phyloP scores from a whole-genome alignment of 768 basidiomycete species.

The Suillus spraguei region DNA sequence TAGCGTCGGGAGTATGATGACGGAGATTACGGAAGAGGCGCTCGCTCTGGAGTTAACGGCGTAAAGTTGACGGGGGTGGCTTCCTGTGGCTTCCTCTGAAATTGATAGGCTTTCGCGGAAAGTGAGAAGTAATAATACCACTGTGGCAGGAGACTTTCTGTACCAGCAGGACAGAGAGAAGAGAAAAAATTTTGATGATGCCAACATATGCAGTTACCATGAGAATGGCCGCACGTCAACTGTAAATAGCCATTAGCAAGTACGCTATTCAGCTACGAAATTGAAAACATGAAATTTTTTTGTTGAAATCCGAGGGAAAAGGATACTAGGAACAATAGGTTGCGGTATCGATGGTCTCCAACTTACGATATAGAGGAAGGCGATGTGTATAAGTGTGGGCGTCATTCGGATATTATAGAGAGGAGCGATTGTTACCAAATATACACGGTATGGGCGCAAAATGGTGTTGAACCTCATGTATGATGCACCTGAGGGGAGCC shows the following conservation, averaged over 20 bases:
- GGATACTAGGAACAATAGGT: constrained; percentile 20
- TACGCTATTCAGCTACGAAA: constrained; percentile 20
- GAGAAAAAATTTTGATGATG: too few species aligned
- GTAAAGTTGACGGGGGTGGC: constrained; percentile 11
- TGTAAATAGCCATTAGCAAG: constrained; percentile 15
- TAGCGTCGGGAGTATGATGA: constrained; percentile 15
- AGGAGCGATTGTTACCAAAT: constrained; percentile 24
- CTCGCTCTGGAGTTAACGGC: constrained; percentile 32
- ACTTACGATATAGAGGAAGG: constrained; percentile 12
- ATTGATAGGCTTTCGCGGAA: constrained; percentile 39
- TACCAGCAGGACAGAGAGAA: too few species aligned
- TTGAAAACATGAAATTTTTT: constrained; percentile 16
- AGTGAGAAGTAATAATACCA: constrained; percentile 25
- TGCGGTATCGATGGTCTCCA: constrained; percentile 26
- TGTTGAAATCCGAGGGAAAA: constrained; percentile 21
- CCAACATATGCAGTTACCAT: constrained; percentile 8
- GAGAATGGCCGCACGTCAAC: constrained; percentile 25
- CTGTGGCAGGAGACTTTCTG: neutral
- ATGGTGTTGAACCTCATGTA: constrained; percentile 26
- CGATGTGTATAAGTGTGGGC: constrained; percentile 16
- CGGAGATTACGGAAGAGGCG: constrained; percentile 39
- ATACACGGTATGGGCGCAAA: constrained; percentile 26
- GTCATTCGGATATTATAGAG: constrained; percentile 34
- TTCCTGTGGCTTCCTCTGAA: constrained; percentile 20
- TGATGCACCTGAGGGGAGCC: constrained; percentile 31